Evolutionary conservation across 1,284 basidiomycete genomes (phyloP), one percentile per base, ranked within the genome.

Genomic region (Ustilago curta): DNA sequence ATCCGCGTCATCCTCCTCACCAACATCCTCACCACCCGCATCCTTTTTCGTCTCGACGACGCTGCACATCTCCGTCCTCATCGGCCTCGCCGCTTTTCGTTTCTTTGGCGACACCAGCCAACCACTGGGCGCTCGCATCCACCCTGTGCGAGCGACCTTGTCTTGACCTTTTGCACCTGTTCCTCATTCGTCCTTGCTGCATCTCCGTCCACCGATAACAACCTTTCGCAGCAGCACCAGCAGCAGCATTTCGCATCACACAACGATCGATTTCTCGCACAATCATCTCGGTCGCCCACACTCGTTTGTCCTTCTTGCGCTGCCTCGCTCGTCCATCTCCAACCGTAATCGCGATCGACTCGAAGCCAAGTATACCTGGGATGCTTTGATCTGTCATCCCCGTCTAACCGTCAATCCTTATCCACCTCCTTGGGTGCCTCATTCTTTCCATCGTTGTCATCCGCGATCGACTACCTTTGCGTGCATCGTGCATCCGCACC

Each of bases 311-410:
- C 39, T 40, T 40, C 37, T n/a, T 5, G 35, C 40, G 45, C 45
- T 31, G 27, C 44, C 44, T 25, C 44, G 29, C 5, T n/a, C 25
- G 16, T 8, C 25, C 12, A 45, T 27, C 16, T 18, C 42, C n/a
- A n/a, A 14, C 32, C 27, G 4, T 31, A 9, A 1, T 48, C n/a
- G 29, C 31, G 4, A 3, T 31, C 21, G 23, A 19, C 4, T n/a
- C 40, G 29, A n/a, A 19, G 35, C 47, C 18, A n/a, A 45, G 19
- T 21, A 37, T 37, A 27, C 43, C 29, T 55, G 51, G 35, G 23
- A 66, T 66, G 64, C 64, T 66, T 42, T 66, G 48, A 60, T 51
- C 19, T 9, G 14, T 23, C 31, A 37, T 35, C 3, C 3, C 27
- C 44, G 21, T 53, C 42, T 43, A n/a, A 21, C 39, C 19, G 19